phyloP scores from a whole-genome alignment of 2,329 filamentous ascomycete species.

The Diaporthe sp. region DNA sequence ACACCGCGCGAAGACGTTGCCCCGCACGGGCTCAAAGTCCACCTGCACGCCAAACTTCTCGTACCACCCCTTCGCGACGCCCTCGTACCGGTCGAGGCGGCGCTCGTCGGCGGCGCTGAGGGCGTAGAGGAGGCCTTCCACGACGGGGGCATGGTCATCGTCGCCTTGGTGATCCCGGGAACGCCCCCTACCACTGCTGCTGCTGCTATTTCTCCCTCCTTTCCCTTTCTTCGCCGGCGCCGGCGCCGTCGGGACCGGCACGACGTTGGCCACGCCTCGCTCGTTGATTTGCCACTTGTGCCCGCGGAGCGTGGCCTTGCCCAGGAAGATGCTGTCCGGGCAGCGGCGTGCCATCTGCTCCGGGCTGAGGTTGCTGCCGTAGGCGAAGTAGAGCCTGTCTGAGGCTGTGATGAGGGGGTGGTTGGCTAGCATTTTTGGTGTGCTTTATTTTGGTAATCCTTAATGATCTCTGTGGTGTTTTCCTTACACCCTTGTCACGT shows the following conservation, averaged over 20 bases:
- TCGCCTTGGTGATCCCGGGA: background rate
- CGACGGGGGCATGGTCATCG: background rate
- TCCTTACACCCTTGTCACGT: background rate
- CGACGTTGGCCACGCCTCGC: background rate
- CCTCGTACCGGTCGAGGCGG: background rate
- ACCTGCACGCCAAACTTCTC: background rate
- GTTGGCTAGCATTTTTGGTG: background rate
- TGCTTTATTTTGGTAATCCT: background rate
- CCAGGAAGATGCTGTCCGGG: constrained; percentile 5
- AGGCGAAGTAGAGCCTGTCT: constrained; percentile 15
- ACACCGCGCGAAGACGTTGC: constrained; percentile 1
- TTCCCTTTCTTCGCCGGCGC: background rate
- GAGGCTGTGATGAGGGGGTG: constrained; percentile 7
- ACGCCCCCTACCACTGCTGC: background rate
- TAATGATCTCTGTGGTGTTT: background rate
- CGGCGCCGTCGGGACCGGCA: background rate
- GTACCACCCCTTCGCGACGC: background rate
- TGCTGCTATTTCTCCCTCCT: background rate
- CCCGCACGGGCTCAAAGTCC: constrained; percentile 10
- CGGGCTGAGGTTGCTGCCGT: constrained; percentile 5
- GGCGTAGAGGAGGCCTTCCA: constrained; percentile 1
- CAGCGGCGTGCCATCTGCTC: constrained; percentile 9
- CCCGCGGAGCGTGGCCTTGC: background rate
- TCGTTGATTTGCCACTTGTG: constrained; percentile 11
- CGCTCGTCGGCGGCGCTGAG: background rate